Evolutionary conservation across 192 early-diverging fungal genomes (phyloP), one percentile per base, ranked within the genome.

Genomic region (Backusella luteola): DNA sequence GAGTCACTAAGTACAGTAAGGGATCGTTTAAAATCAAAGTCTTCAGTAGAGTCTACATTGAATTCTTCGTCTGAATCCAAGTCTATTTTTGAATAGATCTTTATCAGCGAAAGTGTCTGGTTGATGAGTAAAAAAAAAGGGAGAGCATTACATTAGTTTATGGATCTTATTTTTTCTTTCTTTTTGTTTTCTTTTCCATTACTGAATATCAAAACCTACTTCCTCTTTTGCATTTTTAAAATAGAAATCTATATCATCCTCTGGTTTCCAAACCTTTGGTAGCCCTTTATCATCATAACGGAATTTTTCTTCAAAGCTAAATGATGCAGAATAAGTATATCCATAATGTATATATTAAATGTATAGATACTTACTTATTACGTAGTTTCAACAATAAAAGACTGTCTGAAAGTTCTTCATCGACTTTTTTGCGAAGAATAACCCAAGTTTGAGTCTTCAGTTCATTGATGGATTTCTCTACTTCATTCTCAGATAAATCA

Each of bases 221-320:
- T 90, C 89, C 14, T 91, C 88, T 76, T 93, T 88, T 2, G 97
- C 93, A 35, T 79, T 79, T 38, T 89, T 87, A 86, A 96, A 99
- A 72, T 89, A 88, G 23, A 87, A 85, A 79, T 99, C 97, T 71
- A 99, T 97, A 82, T 97, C 96, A 83, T 99, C 98, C 32, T 90
- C 89, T 7, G 96, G 94, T 73, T 90, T 92, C 98, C 98, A 99
- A 38, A 99, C 93, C 39, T 95, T 88, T 26, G 98, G 98, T 21
- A 99, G 78, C 19, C 97, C 98, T 41, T 90, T 83, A 4, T 94
- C 96, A 76, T 98, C 97, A 80, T 99, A 99, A 52, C 97, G 84
- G 89, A 99, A 99, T 71, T 91, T 87, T 73, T 92, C 91, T 84
- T 99, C 96, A 74, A 99, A 96, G 67, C 88, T 87, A 67, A 39